Base-by-base conservation (phyloP, 2,329 filamentous ascomycete species). In the Ceratocystis alfenasii region DNA sequence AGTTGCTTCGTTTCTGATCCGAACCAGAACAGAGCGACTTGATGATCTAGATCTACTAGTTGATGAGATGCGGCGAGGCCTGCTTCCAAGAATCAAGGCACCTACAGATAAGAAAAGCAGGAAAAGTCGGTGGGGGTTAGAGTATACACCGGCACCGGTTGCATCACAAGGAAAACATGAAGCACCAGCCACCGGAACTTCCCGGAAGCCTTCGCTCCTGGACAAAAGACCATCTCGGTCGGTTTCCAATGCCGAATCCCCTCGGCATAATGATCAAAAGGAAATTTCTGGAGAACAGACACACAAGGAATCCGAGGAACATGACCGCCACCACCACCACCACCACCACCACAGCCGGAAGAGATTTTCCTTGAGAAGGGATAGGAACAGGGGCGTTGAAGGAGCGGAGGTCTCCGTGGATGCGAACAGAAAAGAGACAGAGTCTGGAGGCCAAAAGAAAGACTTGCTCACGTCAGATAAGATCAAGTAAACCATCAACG, bases 1-100 rank as follows among this genome's bases (percentile, higher is more conserved):
- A 0, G 86, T 95, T 22, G 87, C 87, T 8, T 79, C 79, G 60
- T 71, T 84, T n/a, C 83, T 84, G 71, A 73, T 85, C 33, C 76
- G 74, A 60, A 77, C 77, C 30, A 72, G 73, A n/a, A 75, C 78
- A 44, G 75, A 79, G 71, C 79, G 84, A 65, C 72, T 82, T 65
- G 78, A 78, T 68, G 83, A 84, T 2, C 72, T 87, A 69, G 75
- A 74, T 69, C 72, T 75, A 70, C 73, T 76, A 67, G 73, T 74
- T 48, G 71, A 70, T 33, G 74, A 76, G 62, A 74, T 78, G 45
- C 41, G 61, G 20, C 48, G 63, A 5, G 30, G 62, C 28, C 65
- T 69, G 46, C 12, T 48, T 41, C 64, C 62, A 7, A 36, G 33
- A 20, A 45, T 5, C 6, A 53, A 65, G 28, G 12, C 33, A 3